Evolutionary conservation across 306 rosid genomes (phyloP).

Genomic region (Cucumis melo): DNA sequence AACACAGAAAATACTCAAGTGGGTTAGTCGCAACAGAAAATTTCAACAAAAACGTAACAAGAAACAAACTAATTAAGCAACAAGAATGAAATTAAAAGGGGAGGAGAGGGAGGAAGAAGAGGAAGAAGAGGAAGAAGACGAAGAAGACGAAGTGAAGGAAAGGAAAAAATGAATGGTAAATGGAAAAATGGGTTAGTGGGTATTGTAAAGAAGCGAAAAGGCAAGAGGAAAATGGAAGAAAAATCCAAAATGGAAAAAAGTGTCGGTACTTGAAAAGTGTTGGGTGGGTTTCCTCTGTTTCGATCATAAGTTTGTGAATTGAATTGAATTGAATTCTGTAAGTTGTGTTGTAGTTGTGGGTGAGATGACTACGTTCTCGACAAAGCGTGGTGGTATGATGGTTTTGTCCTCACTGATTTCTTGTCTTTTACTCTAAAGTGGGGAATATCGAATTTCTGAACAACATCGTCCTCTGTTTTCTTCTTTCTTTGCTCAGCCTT

Average conservation of each 20-base stretch:
- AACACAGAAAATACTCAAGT: neutral
- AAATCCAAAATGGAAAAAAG: conserved; percentile 18
- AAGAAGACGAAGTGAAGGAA: conserved; percentile 2
- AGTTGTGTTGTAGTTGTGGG: neutral
- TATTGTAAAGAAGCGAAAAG: conserved; percentile 28
- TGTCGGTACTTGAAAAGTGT: conserved; percentile 16
- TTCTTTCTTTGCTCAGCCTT: neutral
- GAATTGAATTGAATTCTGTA: neutral
- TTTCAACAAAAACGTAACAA: neutral
- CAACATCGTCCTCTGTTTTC: conserved; percentile 11
- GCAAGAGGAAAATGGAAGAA: conserved; percentile 20
- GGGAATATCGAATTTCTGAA: conserved; percentile 44
- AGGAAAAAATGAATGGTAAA: neutral
- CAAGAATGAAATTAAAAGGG: neutral
- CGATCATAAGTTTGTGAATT: neutral
- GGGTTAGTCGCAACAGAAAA: neutral
- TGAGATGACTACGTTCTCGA: conserved; percentile 47
- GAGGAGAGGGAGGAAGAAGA: neutral
- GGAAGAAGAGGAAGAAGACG: neutral
- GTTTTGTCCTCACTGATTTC: conserved; percentile 52
- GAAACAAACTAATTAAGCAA: neutral
- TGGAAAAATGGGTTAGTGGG: conserved; percentile 28
- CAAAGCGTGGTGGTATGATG: conserved; percentile 44
- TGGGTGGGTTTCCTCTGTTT: conserved; percentile 9
- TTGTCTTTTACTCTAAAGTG: conserved; percentile 40